Base-by-base conservation (phyloP, 2,329 filamentous ascomycete species). In the Alternaria sp. region DNA sequence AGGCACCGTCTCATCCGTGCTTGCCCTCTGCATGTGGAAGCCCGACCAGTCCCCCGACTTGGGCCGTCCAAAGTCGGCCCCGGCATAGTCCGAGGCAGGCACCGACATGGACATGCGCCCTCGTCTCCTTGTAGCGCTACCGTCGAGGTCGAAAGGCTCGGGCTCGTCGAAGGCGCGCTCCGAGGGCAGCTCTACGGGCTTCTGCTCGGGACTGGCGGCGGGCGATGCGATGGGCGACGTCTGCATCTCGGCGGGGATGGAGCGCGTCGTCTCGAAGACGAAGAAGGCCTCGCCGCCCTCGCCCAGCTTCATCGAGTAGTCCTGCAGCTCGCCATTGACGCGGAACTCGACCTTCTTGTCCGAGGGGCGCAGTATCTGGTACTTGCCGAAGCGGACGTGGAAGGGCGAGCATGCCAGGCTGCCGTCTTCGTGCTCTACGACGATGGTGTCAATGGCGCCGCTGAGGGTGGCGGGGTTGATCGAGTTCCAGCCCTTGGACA, bases 261-360 rank as follows among this genome's bases (percentile, higher is more conserved):
- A 91, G 71, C 95, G 93, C 57, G 90, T 91, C 9, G 96, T 99
- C 83, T 98, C 93, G 76, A 99, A 98, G 67, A 99, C 93, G 81
- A 99, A 99, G 83, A 99, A 99, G 25, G 96, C 96, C 83, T 99
- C 96, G 68, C 96, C 96, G 56, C 93, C 96, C 79, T 99, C 96
- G 47, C 96, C 96, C 19, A 99, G 87, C 83, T 99, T 99, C 96
- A 99, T 99, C 50, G 96, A 90, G 84, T 97, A 97, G 70, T 96
- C 87, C 79, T 97, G 93, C 81, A 96, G 96, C 65, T 87, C 83
- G 75, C 92, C 91, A 85, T 99, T 99, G 86, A 99, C 94, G 73
- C 88, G 88, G 83, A 99, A 99, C 82, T 98, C 94, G 75, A 99
- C 96, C 87, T 98, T 99, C 83, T 99, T 99, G 82, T 99, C 96